Conservation (phyloP, 352 stramenopile genomes). For the Plasmopara muralis region DNA sequence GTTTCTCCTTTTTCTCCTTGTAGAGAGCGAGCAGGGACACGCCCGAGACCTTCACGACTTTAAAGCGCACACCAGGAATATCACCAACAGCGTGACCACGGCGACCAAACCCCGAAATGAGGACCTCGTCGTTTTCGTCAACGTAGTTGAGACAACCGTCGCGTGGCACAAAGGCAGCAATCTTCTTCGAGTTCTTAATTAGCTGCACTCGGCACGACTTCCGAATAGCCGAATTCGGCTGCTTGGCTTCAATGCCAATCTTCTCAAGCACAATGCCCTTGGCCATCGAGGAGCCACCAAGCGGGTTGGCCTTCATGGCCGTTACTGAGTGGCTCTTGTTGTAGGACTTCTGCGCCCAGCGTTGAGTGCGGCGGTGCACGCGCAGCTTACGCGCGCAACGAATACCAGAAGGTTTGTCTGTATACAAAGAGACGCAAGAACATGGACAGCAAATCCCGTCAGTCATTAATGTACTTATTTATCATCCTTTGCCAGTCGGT, state of each 20-base stretch:
- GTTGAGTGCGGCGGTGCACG: conserved; percentile 96
- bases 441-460: conserved; percentile 3
- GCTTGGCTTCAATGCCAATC: conserved; percentile 99
- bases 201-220: conserved; percentile 99
- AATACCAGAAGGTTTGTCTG: conserved; percentile 98
- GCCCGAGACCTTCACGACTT: conserved; percentile 99
- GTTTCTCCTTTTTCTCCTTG: conserved; percentile 99
- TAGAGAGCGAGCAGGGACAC: conserved; percentile 99
- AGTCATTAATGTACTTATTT: background rate
- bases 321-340: conserved; percentile 99
- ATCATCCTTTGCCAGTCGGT: background rate
- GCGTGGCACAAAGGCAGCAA: conserved; percentile 99
- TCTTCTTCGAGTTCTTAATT: conserved; percentile 99
- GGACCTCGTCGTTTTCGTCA: conserved; percentile 99
- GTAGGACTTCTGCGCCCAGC: conserved; percentile 98
- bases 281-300: conserved; percentile 99
- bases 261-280: conserved; percentile 99
- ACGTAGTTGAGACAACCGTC: conserved; percentile 99
- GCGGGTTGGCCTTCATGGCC: conserved; percentile 99
- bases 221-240: conserved; percentile 99
- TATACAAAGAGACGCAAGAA: background rate
- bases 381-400: conserved; percentile 99
- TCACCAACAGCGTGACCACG: conserved; percentile 99
- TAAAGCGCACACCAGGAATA: conserved; percentile 99
- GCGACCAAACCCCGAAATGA: conserved; percentile 99